Conservation (phyloP, 257 asterid genomes). For the Solanum phureja region DNA sequence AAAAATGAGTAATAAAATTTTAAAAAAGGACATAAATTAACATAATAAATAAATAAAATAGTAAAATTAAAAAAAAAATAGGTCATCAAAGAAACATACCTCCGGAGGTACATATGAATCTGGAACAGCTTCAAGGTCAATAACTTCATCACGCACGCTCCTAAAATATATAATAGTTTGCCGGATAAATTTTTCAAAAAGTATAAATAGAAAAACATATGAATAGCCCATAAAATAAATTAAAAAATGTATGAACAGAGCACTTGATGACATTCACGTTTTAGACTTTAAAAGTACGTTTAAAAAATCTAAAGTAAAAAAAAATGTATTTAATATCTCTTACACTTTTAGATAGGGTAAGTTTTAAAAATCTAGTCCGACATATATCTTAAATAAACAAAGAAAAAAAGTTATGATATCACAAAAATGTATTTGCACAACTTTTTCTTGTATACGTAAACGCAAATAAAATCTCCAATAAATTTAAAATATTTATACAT, state of each 20-base stretch:
- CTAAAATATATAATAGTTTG: neutral
- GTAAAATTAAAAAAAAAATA: neutral
- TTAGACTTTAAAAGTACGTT: neutral
- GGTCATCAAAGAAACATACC: neutral
- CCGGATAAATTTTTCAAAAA: neutral
- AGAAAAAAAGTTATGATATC: neutral
- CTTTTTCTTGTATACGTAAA: neutral
- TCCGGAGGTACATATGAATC: neutral
- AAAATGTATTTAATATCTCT: neutral
- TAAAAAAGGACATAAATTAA: neutral
- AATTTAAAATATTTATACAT: neutral
- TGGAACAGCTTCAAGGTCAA: neutral
- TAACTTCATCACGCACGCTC: neutral
- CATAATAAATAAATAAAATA: neutral
- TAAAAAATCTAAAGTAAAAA: neutral
- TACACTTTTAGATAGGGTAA: neutral
- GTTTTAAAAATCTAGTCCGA: neutral
- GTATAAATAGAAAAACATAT: neutral
- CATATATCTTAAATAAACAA: neutral
- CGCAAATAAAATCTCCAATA: neutral
- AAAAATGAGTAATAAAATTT: neutral
- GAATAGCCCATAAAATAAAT: neutral
- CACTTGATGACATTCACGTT: neutral
- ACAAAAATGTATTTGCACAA: neutral
- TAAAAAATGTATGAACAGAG: neutral